A percentile compares a stretch with the other conserved stretches of the same genome.
phyloP scores from a whole-genome alignment of 805 yeast genomes.

The Candida ipomoeae region DNA sequence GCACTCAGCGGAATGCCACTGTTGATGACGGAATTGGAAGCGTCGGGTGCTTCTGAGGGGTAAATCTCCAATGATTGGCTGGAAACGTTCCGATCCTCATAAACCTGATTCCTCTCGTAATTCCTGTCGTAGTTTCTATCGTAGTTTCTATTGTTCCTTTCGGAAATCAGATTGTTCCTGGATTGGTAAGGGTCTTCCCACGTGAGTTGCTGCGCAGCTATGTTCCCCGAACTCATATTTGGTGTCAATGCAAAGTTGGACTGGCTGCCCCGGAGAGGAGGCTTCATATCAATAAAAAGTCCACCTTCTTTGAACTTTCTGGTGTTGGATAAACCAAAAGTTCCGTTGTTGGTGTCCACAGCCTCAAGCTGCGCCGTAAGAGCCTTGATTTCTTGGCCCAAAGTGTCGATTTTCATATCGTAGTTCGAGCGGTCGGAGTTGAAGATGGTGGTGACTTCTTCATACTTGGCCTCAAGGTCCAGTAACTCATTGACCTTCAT shows the following conservation, averaged over 20 bases:
- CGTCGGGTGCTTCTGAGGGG: constrained; percentile 14
- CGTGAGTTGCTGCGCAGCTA: background rate
- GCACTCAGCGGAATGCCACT: constrained; percentile 12
- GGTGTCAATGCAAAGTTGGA: background rate
- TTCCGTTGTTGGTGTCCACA: background rate
- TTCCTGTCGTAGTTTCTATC: background rate
- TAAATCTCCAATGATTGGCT: constrained; percentile 30
- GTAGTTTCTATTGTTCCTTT: background rate
- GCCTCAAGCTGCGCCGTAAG: background rate
- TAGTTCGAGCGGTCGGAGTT: constrained; percentile 28
- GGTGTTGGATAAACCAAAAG: constrained; percentile 5
- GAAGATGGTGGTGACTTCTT: constrained; percentile 29
- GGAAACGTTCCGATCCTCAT: constrained; percentile 6
- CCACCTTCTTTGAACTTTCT: constrained; percentile 11
- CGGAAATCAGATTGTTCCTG: constrained; percentile 1
- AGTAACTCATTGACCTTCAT: constrained; percentile 21
- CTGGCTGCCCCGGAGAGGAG: background rate
- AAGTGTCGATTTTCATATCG: constrained; percentile 22
- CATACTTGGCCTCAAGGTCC: constrained; percentile 28
- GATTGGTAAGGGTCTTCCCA: constrained; percentile 1
- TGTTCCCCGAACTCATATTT: background rate
- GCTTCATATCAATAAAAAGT: constrained; percentile 13
- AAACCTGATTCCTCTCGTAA: background rate
- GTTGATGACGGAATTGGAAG: constrained; percentile 7
- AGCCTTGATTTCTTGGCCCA: constrained; percentile 16